Base-by-base conservation (phyloP, 768 basidiomycete species). In the Tricholoma hemisulphureum region DNA sequence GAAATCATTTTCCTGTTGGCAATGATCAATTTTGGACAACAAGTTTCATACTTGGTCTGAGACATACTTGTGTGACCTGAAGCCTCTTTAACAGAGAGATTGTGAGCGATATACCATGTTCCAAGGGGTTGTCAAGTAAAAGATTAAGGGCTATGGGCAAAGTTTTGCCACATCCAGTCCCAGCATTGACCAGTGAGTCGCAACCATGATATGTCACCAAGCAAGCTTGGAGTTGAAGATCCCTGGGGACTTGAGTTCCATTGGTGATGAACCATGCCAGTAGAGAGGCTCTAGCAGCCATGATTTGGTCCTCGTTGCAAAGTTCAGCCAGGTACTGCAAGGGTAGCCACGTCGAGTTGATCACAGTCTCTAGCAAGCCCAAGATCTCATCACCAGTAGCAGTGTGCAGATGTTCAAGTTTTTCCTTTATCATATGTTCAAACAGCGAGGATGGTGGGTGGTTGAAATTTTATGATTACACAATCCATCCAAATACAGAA, bases 151-250 rank as follows among this genome's bases (percentile, higher is more conserved):
- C n/a, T n/a, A n/a, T n/a, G n/a, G n/a, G n/a, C n/a, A n/a, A n/a
- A 11, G 67, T 70, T 52, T 72, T 71, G 9, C 69, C 67, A 29
- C 62, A 63, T 4, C 67, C 66, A 6, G 65, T 69, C 3, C 67
- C 66, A 16, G 67, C 63, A 23, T 57, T 37, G 31, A 67, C 46
- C 5, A 69, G 41, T 4, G 54, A 58, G 31, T 70, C 61, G 18
- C 43, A 35, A n/a, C n/a, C 58, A 14, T 63, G 57, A 1, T 23
- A 41, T 9, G 62, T 61, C 1, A 60, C 65, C 8, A 69, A 53
- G 43, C 55, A 56, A 9, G 55, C 56, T 35, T 57, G 45, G 3
- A 71, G 59, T 35, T 69, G 67, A 53, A 64, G 61, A 45, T 63
- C 55, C 18, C 67, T 59, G 16, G 68, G 68, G 26, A 67, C 60